These are phyloP conservation scores for Schwanniomyces polymorphus DNA, from an alignment of 805 yeast genomes.

Conservation along the genomic window DNA sequence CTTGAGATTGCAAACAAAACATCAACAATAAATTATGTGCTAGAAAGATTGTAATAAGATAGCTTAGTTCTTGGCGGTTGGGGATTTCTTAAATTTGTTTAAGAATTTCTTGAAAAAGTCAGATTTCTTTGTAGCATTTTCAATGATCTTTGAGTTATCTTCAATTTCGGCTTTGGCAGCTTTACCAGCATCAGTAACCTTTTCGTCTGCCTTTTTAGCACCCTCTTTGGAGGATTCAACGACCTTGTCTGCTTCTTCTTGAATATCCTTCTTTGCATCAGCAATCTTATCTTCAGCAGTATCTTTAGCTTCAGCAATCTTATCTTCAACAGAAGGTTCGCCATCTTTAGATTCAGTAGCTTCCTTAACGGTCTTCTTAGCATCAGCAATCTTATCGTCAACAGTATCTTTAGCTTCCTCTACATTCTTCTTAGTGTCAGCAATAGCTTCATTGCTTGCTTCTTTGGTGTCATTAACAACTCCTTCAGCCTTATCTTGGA, in stretches of 20 bases:
- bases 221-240: slow-evolving; percentile 10
- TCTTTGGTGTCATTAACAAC: not conserved
- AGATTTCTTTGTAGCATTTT: slow-evolving; percentile 36
- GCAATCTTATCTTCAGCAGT: slow-evolving; percentile 9
- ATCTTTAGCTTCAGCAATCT: slow-evolving; percentile 6
- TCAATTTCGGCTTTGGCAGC: slow-evolving; percentile 30
- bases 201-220: slow-evolving; percentile 2
- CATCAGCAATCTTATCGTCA: slow-evolving; percentile 1
- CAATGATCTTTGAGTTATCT: slow-evolving; percentile 23
- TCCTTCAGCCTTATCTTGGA: not conserved
- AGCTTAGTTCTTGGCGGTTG: slow-evolving; percentile 10
- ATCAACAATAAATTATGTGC: not conserved
- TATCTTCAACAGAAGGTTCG: slow-evolving; percentile 8
- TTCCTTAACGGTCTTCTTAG: slow-evolving; percentile 1
- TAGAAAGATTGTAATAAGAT: not conserved
- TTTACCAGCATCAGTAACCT: slow-evolving; percentile 7
- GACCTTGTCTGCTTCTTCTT: slow-evolving; percentile 10
- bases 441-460: not conserved
- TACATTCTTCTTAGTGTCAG: slow-evolving; percentile 2
- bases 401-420: not conserved
- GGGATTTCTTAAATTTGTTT: slow-evolving; percentile 34
- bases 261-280: slow-evolving; percentile 4
- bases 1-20: not conserved
- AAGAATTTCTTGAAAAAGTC: slow-evolving; percentile 37
- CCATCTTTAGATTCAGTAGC: slow-evolving; percentile 3